Evolutionary conservation across 2,329 filamentous ascomycete genomes (phyloP), one percentile per base, ranked within the genome.

Genomic region (Ceratocystis smalleyi): DNA sequence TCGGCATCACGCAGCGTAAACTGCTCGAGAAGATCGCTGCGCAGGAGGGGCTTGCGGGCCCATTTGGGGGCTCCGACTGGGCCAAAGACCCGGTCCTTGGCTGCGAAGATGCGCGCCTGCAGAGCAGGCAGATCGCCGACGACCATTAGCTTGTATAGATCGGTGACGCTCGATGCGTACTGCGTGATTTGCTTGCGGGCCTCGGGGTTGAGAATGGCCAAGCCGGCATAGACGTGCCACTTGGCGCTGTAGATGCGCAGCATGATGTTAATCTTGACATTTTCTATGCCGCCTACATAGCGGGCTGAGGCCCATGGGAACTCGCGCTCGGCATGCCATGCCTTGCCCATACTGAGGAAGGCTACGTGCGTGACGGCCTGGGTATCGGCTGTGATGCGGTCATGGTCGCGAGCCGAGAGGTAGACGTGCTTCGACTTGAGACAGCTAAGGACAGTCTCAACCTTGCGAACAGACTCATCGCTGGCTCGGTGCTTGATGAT

Each of bases 231-330:
- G 65, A 99, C 94, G 77, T 99, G 95, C 95, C 95, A 99, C 75
- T 97, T 99, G 75, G 96, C 95, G 67, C 87, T 86, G 77, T 97
- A 99, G 76, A 99, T 97, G 70, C 94, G 91, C 69, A 99, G 79
- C 69, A 91, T 97, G 69, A 97, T 85, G 77, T 99, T 99, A 78
- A 97, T 96, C 77, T 99, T 99, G 70, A 97, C 92, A 74, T 99
- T 99, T 75, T 99, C 94, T 71, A 99, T 95, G 62, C 94, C 95
- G 66, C 94, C 94, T 3, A 96, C 84, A 75, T 97, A 99, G 68
- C 94, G 90, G n/a, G 86, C 84, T 59, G 92, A 85, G 71, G 97
- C 92, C 94, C 94, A 99, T 0, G 95, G 94, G 71, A 97, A 99
- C 73, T 99, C 90, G 66, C 86, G 83, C 74, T 95, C 95, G 40